Evolutionary conservation across 2,329 filamentous ascomycete genomes (phyloP).

Genomic region (Bipolaris victoriae): DNA sequence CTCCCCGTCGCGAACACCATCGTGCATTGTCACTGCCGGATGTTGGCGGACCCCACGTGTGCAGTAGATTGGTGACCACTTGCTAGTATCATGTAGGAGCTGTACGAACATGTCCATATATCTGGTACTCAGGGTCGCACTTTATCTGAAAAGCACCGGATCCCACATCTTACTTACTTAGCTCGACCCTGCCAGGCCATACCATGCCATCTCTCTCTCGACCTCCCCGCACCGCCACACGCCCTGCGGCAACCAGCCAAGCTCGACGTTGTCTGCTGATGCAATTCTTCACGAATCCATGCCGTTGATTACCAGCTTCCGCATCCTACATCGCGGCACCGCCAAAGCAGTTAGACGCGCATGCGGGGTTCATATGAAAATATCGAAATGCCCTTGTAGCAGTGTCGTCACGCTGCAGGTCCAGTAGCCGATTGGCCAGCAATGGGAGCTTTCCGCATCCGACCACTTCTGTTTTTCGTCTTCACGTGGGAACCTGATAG

Average conservation of each 20-base stretch:
- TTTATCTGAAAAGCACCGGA: not conserved
- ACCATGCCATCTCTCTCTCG: not conserved
- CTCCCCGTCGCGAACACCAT: not conserved
- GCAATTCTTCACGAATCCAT: constrained; percentile 12
- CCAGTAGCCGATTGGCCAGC: not conserved
- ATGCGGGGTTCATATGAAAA: not conserved
- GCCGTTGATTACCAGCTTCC: not conserved
- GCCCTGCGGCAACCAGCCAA: constrained; percentile 9
- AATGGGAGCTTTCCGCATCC: not conserved
- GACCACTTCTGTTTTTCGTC: not conserved
- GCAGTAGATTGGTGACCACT: not conserved
- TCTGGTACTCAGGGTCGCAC: too few species aligned
- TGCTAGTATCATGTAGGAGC: too few species aligned
- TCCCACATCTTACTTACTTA: not conserved
- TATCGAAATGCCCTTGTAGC: constrained; percentile 3
- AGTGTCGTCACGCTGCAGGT: constrained; percentile 13
- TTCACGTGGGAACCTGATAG: not conserved
- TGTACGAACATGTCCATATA: not conserved
- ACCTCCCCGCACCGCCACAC: constrained; percentile 9
- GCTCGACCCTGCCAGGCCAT: not conserved
- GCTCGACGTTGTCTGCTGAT: constrained; percentile 5
- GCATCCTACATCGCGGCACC: constrained; percentile 1
- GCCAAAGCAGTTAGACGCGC: not conserved
- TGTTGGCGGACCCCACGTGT: not conserved
- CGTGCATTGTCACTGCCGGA: not conserved